Conservation (phyloP, 306 rosid species). For the Vigna unguiculata region DNA sequence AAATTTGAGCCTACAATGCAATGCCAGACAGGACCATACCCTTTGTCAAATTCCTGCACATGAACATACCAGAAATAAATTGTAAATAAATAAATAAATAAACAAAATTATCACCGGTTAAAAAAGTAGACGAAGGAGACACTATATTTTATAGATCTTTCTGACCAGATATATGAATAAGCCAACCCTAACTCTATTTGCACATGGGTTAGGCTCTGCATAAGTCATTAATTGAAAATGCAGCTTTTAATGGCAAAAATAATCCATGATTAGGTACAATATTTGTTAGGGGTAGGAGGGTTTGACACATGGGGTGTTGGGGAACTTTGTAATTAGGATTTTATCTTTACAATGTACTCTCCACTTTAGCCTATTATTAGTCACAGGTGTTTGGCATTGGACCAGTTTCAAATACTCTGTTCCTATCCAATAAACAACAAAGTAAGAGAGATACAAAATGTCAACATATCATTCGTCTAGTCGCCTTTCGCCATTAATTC, state of each 20-base stretch:
- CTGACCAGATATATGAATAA: constrained; percentile 29
- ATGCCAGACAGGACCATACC: constrained; percentile 98
- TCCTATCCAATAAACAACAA: constrained; percentile 32
- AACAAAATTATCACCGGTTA: constrained; percentile 5
- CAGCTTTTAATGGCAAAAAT: neutral
- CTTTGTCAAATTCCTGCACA: constrained; percentile 92
- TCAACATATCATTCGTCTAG: constrained; percentile 45
- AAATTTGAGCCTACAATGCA: constrained; percentile 95
- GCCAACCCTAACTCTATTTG: constrained; percentile 26
- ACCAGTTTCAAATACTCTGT: constrained; percentile 35
- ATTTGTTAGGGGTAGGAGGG: constrained; percentile 14
- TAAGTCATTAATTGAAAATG: constrained; percentile 28
- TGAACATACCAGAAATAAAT: constrained; percentile 35
- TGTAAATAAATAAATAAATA: neutral
- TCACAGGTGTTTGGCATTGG: constrained; percentile 33
- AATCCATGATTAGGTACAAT: constrained; percentile 47
- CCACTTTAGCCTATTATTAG: neutral
- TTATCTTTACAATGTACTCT: constrained; percentile 39
- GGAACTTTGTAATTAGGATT: constrained; percentile 41
- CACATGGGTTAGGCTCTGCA: constrained; percentile 51
- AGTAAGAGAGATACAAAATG: constrained; percentile 39
- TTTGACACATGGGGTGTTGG: constrained; percentile 64
- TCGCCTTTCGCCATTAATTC: constrained; percentile 41
- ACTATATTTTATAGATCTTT: constrained; percentile 32
- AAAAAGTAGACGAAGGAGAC: neutral